Evolutionary conservation across 352 stramenopile genomes (phyloP).

Genomic region (Phytopythium montanum): DNA sequence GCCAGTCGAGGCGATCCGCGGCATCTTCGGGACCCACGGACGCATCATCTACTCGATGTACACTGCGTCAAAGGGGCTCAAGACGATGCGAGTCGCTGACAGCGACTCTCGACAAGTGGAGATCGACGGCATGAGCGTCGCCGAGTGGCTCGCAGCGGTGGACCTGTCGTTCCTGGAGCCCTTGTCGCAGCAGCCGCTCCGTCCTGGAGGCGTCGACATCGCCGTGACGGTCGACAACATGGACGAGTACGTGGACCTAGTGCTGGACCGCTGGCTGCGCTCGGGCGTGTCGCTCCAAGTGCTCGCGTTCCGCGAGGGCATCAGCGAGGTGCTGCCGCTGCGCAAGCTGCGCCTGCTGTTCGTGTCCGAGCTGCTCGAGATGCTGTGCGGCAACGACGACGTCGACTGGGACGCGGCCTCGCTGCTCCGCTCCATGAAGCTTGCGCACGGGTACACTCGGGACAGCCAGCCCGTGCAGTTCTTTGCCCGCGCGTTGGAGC

Average conservation of each 20-base stretch:
- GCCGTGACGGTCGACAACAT: conserved; percentile 58
- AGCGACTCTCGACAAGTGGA: conserved; percentile 20
- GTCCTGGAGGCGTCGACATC: conserved; percentile 33
- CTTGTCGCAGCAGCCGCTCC: conserved; percentile 62
- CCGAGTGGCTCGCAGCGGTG: conserved; percentile 64
- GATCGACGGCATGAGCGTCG: conserved; percentile 48
- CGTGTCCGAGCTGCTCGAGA: conserved; percentile 54
- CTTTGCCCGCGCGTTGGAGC: conserved; percentile 68
- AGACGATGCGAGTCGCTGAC: conserved; percentile 10
- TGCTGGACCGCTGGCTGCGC: conserved; percentile 62
- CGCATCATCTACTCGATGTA: conserved; percentile 61
- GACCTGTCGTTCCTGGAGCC: conserved; percentile 77
- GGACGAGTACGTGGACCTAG: conserved; percentile 42
- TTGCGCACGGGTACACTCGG: conserved; percentile 82
- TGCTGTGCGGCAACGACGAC: conserved; percentile 73
- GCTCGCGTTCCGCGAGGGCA: conserved; percentile 68
- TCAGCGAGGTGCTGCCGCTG: conserved; percentile 68
- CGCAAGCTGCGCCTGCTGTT: conserved; percentile 69
- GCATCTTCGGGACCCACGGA: conserved; percentile 64
- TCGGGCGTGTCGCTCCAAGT: conserved; percentile 64
- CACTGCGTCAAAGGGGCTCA: conserved; percentile 29
- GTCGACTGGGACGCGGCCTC: conserved; percentile 66
- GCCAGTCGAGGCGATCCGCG: conserved; percentile 35
- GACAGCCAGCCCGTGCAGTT: conserved; percentile 61
- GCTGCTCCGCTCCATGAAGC: conserved; percentile 67